Conservation (phyloP, 2,329 filamentous ascomycete genomes). For the Aspergillus ochraceoroseus region DNA sequence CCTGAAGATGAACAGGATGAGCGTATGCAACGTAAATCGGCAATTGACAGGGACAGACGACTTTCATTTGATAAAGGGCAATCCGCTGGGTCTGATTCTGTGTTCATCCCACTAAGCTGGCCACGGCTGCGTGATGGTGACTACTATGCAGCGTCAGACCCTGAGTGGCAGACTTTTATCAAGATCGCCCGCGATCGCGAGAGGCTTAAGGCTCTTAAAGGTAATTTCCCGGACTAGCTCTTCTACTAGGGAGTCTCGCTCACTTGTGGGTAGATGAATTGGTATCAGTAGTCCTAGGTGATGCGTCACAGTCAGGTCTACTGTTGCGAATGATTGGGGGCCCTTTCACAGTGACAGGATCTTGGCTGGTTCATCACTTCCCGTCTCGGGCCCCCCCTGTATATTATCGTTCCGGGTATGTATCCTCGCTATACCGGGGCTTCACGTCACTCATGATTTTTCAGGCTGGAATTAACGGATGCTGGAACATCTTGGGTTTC, state of each 20-base stretch:
- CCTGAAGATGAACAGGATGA: neutral
- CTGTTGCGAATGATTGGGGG: constrained; percentile 47
- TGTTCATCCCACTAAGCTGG: constrained; percentile 60
- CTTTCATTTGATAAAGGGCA: constrained; percentile 2
- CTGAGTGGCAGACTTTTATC: constrained; percentile 60
- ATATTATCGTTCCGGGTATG: constrained; percentile 58
- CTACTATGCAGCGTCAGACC: constrained; percentile 44
- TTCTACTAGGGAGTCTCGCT: neutral
- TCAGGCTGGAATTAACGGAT: constrained; percentile 29
- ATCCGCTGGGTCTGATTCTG: constrained; percentile 42
- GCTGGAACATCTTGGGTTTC: constrained; percentile 27
- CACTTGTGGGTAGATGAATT: constrained; percentile 43
- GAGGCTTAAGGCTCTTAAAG: constrained; percentile 47
- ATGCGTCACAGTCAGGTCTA: constrained; percentile 44
- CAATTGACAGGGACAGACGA: neutral
- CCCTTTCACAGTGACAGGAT: constrained; percentile 47
- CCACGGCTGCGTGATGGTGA: constrained; percentile 34
- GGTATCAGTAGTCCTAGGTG: constrained; percentile 41
- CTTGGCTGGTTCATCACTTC: constrained; percentile 60
- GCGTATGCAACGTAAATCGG: neutral
- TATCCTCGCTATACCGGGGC: constrained; percentile 5
- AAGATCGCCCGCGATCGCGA: constrained; percentile 53
- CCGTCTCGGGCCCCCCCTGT: constrained; percentile 56
- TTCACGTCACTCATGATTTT: constrained; percentile 10
- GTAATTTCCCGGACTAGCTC: constrained; percentile 21